Percentiles rank a stretch among this genome's conserved stretches.
Evolutionary conservation across 768 basidiomycete genomes (phyloP).

Genomic region (Hygrocybe punicea): DNA sequence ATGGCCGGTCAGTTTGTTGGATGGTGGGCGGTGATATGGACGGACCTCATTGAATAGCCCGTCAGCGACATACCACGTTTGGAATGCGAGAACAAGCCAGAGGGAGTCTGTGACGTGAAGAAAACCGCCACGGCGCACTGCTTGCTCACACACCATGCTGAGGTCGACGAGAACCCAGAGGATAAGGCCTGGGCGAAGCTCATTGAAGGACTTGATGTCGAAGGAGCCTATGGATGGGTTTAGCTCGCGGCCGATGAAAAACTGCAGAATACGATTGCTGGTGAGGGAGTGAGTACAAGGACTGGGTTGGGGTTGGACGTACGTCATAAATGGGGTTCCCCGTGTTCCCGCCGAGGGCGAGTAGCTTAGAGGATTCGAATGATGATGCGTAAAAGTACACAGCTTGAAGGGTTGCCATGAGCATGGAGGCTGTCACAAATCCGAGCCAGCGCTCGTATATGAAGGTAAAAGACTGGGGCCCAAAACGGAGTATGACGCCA

Average conservation of each 20-base stretch:
- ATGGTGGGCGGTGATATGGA: no score
- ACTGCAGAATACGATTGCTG: slow-evolving; percentile 44
- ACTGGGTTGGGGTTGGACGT: slow-evolving; percentile 30
- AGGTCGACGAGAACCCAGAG: slow-evolving; percentile 90
- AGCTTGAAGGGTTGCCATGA: slow-evolving; percentile 77
- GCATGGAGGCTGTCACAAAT: slow-evolving; percentile 74
- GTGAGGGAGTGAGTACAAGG: slow-evolving; percentile 2
- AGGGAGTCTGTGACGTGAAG: slow-evolving; percentile 78
- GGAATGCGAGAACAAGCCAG: slow-evolving; percentile 84
- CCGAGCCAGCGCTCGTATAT: slow-evolving; percentile 91
- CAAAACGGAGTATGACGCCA: slow-evolving; percentile 69
- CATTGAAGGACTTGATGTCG: slow-evolving; percentile 70
- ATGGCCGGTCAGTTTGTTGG: no score
- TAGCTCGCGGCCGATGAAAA: slow-evolving; percentile 90
- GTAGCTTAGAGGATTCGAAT: slow-evolving; percentile 63
- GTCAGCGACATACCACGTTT: slow-evolving; percentile 83
- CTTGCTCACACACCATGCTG: slow-evolving; percentile 88
- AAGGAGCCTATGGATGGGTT: slow-evolving; percentile 82
- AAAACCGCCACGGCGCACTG: slow-evolving; percentile 70
- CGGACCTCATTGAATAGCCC: slow-evolving; percentile 84
- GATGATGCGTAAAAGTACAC: slow-evolving; percentile 66
- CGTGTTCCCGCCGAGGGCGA: slow-evolving; percentile 91
- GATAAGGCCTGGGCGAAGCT: slow-evolving; percentile 86
- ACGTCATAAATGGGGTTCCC: slow-evolving; percentile 90
- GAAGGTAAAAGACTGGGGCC: slow-evolving; percentile 80